Conservation (phyloP, 1,139 yeast species). For the Taphrina confusa region DNA sequence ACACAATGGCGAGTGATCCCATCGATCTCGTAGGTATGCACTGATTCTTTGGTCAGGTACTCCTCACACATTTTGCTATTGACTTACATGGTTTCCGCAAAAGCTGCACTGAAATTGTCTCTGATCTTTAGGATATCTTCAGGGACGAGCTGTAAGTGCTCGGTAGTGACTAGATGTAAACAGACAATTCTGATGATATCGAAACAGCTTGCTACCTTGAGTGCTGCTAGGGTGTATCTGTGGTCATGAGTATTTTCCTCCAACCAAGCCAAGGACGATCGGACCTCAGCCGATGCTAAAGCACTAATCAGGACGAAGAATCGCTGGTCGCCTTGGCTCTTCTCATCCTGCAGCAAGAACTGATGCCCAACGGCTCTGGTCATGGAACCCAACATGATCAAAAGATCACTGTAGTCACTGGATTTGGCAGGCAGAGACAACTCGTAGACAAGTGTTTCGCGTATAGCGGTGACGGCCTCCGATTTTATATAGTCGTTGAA, state of each 20-base stretch:
- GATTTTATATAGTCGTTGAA: neutral
- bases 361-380: neutral
- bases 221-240: neutral
- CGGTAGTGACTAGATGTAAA: conserved; percentile 6
- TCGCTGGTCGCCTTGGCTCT: neutral
- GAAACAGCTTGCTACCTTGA: conserved; percentile 3
- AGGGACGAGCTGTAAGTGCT: neutral
- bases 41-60: neutral
- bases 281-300: conserved; percentile 14
- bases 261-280: conserved; percentile 2
- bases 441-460: neutral
- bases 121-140: conserved; percentile 20
- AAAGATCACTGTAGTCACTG: neutral
- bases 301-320: conserved; percentile 6
- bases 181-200: conserved; percentile 16
- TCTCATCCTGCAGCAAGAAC: neutral
- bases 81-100: conserved; percentile 16
- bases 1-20: conserved; percentile 17
- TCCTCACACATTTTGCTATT: neutral
- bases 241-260: neutral
- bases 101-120: conserved; percentile 26
- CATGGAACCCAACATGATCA: conserved; percentile 13
- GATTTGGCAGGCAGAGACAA: conserved; percentile 2
- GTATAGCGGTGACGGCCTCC: neutral
- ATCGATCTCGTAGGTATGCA: conserved; percentile 16